Conservation (phyloP, 768 basidiomycete species). For the Hirschioporus abietinus region DNA sequence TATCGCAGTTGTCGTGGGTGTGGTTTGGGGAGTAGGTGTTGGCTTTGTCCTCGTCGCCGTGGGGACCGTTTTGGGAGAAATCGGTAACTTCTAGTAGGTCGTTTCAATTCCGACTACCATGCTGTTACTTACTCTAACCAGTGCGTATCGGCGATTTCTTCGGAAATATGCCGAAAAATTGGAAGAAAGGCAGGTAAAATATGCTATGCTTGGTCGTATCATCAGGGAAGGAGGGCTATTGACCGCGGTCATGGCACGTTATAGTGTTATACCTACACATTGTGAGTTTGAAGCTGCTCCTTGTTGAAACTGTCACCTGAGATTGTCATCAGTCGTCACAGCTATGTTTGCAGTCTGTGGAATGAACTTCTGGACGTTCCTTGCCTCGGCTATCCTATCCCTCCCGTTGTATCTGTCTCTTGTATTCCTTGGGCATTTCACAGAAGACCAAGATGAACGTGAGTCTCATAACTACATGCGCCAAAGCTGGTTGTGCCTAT, state of each 20-base stretch:
- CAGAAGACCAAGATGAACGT: conserved; percentile 1
- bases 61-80: conserved; percentile 27
- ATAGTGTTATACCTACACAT: conserved; percentile 31
- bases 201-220: conserved; percentile 32
- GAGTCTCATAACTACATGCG: background rate
- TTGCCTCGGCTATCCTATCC: conserved; percentile 24
- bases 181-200: conserved; percentile 26
- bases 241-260: conserved; percentile 23
- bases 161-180: conserved; percentile 29
- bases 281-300: conserved; percentile 13
- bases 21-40: conserved; percentile 35
- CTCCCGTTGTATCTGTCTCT: conserved; percentile 32
- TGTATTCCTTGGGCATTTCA: conserved; percentile 25
- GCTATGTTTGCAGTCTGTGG: conserved; percentile 26
- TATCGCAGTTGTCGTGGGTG: conserved; percentile 31
- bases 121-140: background rate
- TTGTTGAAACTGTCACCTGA: background rate
- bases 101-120: background rate
- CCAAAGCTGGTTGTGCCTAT: background rate
- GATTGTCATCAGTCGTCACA: conserved; percentile 14
- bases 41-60: conserved; percentile 33
- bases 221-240: conserved; percentile 36
- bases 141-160: conserved; percentile 24
- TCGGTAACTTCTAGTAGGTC: conserved; percentile 24
- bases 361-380: conserved; percentile 25